phyloP scores from a whole-genome alignment of 768 basidiomycete species.

The Fomitopsis pulvina region DNA sequence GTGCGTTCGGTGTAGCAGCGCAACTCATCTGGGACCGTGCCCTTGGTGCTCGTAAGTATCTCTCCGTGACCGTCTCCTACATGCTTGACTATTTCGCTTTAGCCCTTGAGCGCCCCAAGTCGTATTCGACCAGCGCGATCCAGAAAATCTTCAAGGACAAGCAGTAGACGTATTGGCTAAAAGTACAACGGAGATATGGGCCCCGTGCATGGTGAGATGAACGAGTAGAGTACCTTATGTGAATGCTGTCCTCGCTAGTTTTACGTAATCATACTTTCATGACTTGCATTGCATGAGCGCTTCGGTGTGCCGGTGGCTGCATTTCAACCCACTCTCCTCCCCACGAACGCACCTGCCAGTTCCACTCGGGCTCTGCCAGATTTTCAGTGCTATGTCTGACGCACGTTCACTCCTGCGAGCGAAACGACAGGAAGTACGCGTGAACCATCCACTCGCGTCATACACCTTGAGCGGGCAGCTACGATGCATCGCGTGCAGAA shows the following conservation, averaged over 20 bases:
- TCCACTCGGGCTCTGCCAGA: not conserved
- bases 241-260: constrained; percentile 6
- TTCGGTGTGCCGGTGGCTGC: too few species aligned
- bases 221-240: not conserved
- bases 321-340: too few species aligned
- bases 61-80: not conserved
- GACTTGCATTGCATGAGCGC: too few species aligned
- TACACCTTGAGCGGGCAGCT: constrained; percentile 64
- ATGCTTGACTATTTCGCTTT: not conserved
- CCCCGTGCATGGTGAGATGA: not conserved
- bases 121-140: constrained; percentile 77
- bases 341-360: too few species aligned
- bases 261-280: constrained; percentile 15
- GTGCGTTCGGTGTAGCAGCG: constrained; percentile 84
- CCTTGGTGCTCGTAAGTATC: constrained; percentile 75
- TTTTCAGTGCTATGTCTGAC: constrained; percentile 55
- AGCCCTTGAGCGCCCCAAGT: constrained; percentile 90
- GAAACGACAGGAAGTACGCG: constrained; percentile 70
- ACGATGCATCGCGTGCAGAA: constrained; percentile 60
- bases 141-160: constrained; percentile 71
- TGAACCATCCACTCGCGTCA: constrained; percentile 67
- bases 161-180: constrained; percentile 18
- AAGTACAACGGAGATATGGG: too few species aligned
- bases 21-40: constrained; percentile 94
- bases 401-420: constrained; percentile 76